These are phyloP conservation scores for Sorghum bicolor DNA, from an alignment of 176 grass and related monocot species.

Conservation along the genomic window DNA sequence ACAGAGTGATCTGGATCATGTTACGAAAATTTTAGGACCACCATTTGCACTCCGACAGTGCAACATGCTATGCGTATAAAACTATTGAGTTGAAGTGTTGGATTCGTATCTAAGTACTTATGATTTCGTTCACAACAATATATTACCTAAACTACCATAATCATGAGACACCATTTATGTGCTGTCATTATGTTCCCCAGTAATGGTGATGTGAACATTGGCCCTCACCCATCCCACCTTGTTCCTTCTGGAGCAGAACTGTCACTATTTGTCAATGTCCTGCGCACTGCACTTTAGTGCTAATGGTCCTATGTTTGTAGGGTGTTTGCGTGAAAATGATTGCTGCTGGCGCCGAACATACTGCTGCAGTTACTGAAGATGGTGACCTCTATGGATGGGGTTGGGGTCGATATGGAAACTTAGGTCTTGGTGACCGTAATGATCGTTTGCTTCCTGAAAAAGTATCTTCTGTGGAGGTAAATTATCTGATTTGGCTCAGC, in stretches of 20 bases:
- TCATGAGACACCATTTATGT: background rate
- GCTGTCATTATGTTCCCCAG: background rate
- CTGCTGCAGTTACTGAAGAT: slow-evolving; percentile 93
- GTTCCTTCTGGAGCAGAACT: background rate
- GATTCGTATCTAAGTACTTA: background rate
- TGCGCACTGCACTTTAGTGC: slow-evolving; percentile 2
- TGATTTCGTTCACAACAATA: background rate
- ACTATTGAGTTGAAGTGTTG: background rate
- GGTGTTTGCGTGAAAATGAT: slow-evolving; percentile 94
- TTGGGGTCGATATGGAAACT: slow-evolving; percentile 97
- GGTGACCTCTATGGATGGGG: slow-evolving; percentile 98
- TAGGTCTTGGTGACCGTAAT: slow-evolving; percentile 92
- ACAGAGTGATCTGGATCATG: background rate
- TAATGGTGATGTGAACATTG: slow-evolving; percentile 23
- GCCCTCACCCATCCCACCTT: slow-evolving; percentile 1
- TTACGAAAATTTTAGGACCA: background rate
- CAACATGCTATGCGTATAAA: background rate
- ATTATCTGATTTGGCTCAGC: background rate
- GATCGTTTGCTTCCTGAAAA: slow-evolving; percentile 84
- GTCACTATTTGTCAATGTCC: background rate
- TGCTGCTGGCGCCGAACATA: slow-evolving; percentile 97
- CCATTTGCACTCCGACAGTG: background rate
- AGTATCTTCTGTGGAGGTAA: slow-evolving; percentile 74
- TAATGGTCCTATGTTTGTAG: slow-evolving; percentile 45
- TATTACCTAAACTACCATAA: background rate